Conservation (phyloP, 768 basidiomycete species). For the Mycena olivaceomarginata region DNA sequence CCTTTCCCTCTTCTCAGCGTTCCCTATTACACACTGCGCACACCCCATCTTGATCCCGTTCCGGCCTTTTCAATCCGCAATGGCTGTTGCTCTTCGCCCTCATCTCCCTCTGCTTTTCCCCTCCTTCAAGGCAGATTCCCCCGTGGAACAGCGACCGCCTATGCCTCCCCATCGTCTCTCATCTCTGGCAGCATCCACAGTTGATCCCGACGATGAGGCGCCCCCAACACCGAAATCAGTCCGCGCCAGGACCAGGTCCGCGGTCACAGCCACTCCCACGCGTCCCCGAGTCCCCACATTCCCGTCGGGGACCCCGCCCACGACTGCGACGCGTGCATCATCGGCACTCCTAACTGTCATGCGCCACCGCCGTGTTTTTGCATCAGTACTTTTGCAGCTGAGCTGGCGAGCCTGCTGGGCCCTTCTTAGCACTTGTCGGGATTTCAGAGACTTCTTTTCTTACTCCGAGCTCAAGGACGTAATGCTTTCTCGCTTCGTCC, state of each 20-base stretch:
- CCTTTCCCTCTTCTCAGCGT: conserved; percentile 11
- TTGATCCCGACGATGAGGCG: background rate
- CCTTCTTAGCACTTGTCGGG: conserved; percentile 61
- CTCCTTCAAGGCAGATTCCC: background rate
- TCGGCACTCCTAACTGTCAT: conserved; percentile 30
- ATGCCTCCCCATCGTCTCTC: conserved; percentile 38
- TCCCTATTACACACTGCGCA: conserved; percentile 38
- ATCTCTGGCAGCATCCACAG: conserved; percentile 26
- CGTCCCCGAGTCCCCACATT: conserved; percentile 28
- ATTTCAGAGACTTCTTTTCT: conserved; percentile 55
- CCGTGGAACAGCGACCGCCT: conserved; percentile 6
- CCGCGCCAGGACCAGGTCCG: conserved; percentile 22
- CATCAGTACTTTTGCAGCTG: conserved; percentile 54
- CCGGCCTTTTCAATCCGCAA: conserved; percentile 17
- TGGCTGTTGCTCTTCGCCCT: conserved; percentile 30
- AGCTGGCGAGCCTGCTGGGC: conserved; percentile 63
- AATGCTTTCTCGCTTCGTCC: conserved; percentile 72
- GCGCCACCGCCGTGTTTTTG: conserved; percentile 47
- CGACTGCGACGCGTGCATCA: background rate
- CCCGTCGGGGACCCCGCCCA: conserved; percentile 38
- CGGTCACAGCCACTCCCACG: background rate
- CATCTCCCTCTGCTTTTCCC: conserved; percentile 6
- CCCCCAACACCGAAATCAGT: conserved; percentile 2
- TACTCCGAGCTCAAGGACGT: conserved; percentile 56
- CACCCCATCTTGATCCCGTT: background rate